A percentile compares a stretch with the other conserved stretches of the same genome.
Conservation (phyloP, 768 basidiomycete genomes). For the Kwoniella heveanensis region DNA sequence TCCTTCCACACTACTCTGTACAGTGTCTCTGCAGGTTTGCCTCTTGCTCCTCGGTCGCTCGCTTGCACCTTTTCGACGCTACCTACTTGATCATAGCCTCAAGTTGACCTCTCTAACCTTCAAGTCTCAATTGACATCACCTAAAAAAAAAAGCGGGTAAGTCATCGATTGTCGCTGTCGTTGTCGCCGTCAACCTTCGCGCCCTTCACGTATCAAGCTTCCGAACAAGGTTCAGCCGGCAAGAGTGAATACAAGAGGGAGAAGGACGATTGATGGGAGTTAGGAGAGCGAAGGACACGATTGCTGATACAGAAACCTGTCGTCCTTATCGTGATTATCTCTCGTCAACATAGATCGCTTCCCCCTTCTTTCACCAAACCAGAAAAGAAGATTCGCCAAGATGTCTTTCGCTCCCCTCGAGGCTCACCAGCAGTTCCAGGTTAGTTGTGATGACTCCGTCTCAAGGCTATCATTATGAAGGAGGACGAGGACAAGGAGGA, state of each 20-base stretch:
- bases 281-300: background rate
- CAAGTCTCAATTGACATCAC: conserved; percentile 26
- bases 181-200: too few species aligned
- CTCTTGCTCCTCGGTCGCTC: background rate
- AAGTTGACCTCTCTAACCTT: conserved; percentile 11
- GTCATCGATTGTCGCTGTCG: conserved; percentile 1
- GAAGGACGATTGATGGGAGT: too few species aligned
- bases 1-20: background rate
- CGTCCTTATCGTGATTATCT: background rate
- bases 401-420: conserved; percentile 99
- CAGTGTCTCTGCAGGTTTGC: background rate
- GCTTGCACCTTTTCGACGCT: background rate
- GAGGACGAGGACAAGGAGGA: background rate
- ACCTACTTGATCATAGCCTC: background rate
- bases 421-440: conserved; percentile 93
- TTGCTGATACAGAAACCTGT: conserved; percentile 6
- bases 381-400: conserved; percentile 48
- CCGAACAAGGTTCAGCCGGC: too few species aligned
- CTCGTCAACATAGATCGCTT: conserved; percentile 11
- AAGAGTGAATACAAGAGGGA: too few species aligned
- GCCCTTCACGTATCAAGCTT: too few species aligned
- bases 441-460: too few species aligned
- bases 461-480: too few species aligned
- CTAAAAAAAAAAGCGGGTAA: conserved; percentile 26
- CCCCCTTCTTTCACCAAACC: conserved; percentile 5